These are phyloP conservation scores for Chrysopogon serrulatus DNA, from an alignment of 176 grass and related monocot genomes.

Conservation along the genomic window DNA sequence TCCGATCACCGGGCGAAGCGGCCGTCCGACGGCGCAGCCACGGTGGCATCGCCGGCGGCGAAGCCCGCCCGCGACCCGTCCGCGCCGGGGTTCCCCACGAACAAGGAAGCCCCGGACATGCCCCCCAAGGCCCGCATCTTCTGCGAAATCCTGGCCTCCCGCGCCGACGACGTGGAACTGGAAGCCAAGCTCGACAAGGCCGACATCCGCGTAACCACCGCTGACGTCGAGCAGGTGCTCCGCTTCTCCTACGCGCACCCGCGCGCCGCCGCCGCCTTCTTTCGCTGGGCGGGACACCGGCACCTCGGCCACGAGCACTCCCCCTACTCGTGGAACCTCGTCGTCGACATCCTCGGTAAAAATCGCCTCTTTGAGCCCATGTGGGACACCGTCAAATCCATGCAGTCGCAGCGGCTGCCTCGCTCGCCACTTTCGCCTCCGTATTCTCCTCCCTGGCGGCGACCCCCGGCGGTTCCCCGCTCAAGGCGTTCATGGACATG, in stretches of 20 bases:
- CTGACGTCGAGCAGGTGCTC: constrained; percentile 79
- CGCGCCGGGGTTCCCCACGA: constrained; percentile 33
- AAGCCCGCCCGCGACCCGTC: constrained; percentile 21
- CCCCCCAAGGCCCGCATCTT: constrained; percentile 28
- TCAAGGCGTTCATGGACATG: constrained; percentile 61
- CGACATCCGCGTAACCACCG: constrained; percentile 33
- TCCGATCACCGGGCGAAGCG: constrained; percentile 28
- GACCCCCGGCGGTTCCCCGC: constrained; percentile 21
- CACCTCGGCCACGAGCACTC: constrained; percentile 59
- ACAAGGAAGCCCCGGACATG: constrained; percentile 35
- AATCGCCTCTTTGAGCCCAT: constrained; percentile 59
- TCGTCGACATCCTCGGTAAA: constrained; percentile 89
- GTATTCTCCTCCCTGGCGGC: constrained; percentile 66
- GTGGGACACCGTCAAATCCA: constrained; percentile 70
- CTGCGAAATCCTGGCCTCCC: constrained; percentile 42
- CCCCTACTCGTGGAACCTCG: constrained; percentile 85
- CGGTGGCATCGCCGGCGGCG: background rate
- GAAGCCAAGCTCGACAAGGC: constrained; percentile 44
- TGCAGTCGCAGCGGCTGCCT: constrained; percentile 56
- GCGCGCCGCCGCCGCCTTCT: constrained; percentile 51
- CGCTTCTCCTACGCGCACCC: constrained; percentile 74
- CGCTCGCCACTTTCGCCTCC: constrained; percentile 73
- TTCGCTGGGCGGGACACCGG: constrained; percentile 73
- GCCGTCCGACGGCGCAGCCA: background rate
- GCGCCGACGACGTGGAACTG: constrained; percentile 14